A percentile compares a stretch with the other conserved stretches of the same genome.
These are phyloP conservation scores for Entomortierella parvispora DNA, from an alignment of 192 early-diverging fungal species.

Conservation along the genomic window DNA sequence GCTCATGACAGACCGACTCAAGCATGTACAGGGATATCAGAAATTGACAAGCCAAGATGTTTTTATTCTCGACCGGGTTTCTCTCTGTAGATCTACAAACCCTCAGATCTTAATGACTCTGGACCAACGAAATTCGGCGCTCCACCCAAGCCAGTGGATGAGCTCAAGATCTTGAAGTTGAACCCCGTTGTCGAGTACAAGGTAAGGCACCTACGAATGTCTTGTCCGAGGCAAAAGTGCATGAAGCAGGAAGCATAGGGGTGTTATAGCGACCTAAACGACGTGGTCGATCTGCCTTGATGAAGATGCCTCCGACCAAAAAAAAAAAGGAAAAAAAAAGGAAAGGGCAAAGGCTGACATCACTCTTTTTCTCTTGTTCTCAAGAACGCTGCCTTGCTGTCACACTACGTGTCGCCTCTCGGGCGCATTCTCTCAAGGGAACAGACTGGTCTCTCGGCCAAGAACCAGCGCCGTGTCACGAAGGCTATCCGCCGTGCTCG, in stretches of 20 bases:
- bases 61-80: neutral
- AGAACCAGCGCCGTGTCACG: constrained; percentile 67
- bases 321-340: too few relatives aligned
- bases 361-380: too few relatives aligned
- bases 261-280: too few relatives aligned
- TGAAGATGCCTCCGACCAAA: too few relatives aligned
- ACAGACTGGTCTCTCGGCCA: constrained; percentile 67
- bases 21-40: neutral
- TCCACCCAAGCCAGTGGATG: constrained; percentile 39
- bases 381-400: constrained; percentile 62
- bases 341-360: too few relatives aligned
- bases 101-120: constrained; percentile 35
- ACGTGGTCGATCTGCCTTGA: too few relatives aligned
- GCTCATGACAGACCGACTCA: neutral
- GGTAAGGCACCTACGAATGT: constrained; percentile 20
- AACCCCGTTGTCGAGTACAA: constrained; percentile 49
- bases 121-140: constrained; percentile 16
- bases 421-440: constrained; percentile 69
- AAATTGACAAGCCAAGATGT: neutral
- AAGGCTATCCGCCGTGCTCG: constrained; percentile 72
- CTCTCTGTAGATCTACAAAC: constrained; percentile 36
- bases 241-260: neutral
- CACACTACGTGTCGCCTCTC: constrained; percentile 68
- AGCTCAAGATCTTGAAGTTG: constrained; percentile 52
- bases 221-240: neutral